Evolutionary conservation across 2,329 filamentous ascomycete genomes (phyloP), one percentile per base, ranked within the genome.

Genomic region (Metarhizium rileyi): DNA sequence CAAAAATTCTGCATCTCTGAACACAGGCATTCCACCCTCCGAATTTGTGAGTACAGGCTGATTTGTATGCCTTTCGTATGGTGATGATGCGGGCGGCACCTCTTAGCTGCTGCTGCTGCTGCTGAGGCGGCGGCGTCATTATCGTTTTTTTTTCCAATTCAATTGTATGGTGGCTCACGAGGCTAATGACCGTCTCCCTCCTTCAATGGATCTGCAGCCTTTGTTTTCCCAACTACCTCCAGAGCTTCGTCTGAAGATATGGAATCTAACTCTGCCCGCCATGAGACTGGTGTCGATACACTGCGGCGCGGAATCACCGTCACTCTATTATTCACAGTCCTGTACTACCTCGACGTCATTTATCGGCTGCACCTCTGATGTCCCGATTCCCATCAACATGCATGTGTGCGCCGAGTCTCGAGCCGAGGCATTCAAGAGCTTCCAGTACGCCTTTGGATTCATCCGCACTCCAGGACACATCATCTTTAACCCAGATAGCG

Each of bases 211-310:
- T 18, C 8, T 26, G 22, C 53, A 76, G 74, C 65, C 61, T 43
- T 56, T 63, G 45, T 76, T 76, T 53, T 52, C 63, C 18, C 59
- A 57, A 40, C 70, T 76, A 1, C 74, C 74, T 1, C 56, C 66
- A 12, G 74, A 76, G 55, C 61, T 76, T 16, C 70, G 74, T 10
- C 60, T 75, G 23, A 70, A 66, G 49, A 72, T 76, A 45, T 76
- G 74, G 74, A 62, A 63, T 38, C 63, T 70, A 54, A 74, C 66
- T 55, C 59, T 73, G 18, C 69, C 71, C 1, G 57, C 59, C 14
- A 59, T 67, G 10, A 71, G 73, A 28, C 61, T 76, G 45, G 68
- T 76, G 25, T 65, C 70, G 2, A 60, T 75, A 27, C 64, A 61
- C 40, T 74, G 70, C 58, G 68, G 66, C 26, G 59, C 62, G 35